Base-by-base conservation (phyloP, 2,329 filamentous ascomycete species). In the Colletotrichum tropicale region DNA sequence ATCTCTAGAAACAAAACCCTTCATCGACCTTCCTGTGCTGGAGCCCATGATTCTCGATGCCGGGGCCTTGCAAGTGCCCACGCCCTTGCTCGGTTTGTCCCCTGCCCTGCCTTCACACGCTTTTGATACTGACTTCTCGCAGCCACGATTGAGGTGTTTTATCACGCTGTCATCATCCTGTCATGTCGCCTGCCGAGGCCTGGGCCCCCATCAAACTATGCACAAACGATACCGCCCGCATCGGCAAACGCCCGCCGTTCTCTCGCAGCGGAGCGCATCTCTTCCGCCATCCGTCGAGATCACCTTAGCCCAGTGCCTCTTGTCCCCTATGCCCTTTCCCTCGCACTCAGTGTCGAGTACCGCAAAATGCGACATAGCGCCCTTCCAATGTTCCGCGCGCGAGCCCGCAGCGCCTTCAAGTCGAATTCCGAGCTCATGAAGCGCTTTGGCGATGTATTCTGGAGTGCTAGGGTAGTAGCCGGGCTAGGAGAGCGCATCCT, bases 91-190 rank as follows among this genome's bases (percentile, higher is more conserved):
- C 12, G 88, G 89, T 91, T 76, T 77, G 86, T 81, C 10, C 1
- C 7, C 15, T 10, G 12, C 10, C 13, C 8, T 61, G 1, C 7
- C 26, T 7, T 2, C 1, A 65, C 15, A 26, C 60, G 16, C 5
- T 30, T 10, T 16, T n/a, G 15, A 8, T 60, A 15, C 81, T 84
- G 62, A 85, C 71, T n/a, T 5, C 8, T 55, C 12, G 7, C 48
- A 91, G 91, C 88, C 9, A 92, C 91, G 0, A 86, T 93, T 8
- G 91, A 93, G 78, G 88, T 90, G 1, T 88, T 93, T 18, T 93
- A 93, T 78, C 91, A 93, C 78, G 90, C 91, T 5, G 89, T 93
- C 8, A 89, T 91, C 43, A 92, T 93, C 10, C 83, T 93, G 3
- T 93, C 91, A 0, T 92, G 90, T 66, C 87, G 91, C n/a, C 86